These are phyloP conservation scores for Calonectria hawksworthii DNA, from an alignment of 2,329 filamentous ascomycete genomes.

Conservation along the genomic window DNA sequence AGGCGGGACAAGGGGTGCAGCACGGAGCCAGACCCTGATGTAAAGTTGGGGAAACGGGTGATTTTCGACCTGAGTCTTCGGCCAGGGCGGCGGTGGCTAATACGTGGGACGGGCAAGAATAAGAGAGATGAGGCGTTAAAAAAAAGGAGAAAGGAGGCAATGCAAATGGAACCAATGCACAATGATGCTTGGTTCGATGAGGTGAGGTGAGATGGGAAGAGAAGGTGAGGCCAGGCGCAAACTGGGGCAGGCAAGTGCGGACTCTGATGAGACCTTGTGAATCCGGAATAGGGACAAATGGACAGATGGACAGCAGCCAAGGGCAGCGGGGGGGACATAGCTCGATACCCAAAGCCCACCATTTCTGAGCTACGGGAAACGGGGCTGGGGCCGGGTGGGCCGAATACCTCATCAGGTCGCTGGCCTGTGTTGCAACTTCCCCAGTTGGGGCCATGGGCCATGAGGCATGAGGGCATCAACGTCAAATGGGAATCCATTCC, in stretches of 20 bases:
- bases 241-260: neutral
- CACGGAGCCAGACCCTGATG: constrained; percentile 1
- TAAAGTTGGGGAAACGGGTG: constrained; percentile 27
- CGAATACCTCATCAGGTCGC: neutral
- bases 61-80: constrained; percentile 5
- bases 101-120: neutral
- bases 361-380: neutral
- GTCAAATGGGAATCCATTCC: constrained; percentile 28
- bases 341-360: constrained; percentile 11
- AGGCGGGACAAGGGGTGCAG: constrained; percentile 11
- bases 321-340: neutral
- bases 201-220: constrained; percentile 9
- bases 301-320: neutral
- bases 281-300: neutral
- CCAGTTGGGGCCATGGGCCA: constrained; percentile 13
- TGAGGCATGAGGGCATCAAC: neutral
- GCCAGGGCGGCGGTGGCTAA: neutral
- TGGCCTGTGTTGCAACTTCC: constrained; percentile 17
- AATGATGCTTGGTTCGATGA: constrained; percentile 10
- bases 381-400: constrained; percentile 9
- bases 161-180: constrained; percentile 9
- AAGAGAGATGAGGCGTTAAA: neutral
- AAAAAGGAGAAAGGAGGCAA: constrained; percentile 6
- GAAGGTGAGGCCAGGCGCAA: neutral
- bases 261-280: constrained; percentile 1